Base-by-base conservation (phyloP, 2,329 filamentous ascomycete genomes). In the Penicillium oxalicum region DNA sequence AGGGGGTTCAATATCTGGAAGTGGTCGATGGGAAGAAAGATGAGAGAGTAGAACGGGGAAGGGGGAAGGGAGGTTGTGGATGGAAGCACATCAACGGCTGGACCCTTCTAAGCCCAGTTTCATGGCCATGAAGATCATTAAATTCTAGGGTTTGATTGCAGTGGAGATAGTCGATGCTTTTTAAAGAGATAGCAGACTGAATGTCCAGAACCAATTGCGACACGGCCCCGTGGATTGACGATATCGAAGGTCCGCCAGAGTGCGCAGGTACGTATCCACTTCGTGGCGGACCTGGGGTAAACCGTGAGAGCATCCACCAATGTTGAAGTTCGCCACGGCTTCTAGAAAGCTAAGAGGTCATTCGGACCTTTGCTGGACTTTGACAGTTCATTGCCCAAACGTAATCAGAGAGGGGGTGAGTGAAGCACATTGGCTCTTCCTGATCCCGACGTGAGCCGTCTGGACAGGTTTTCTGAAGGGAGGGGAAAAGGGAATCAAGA, bases 241-340 rank as follows among this genome's bases (percentile, higher is more conserved):
- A 60, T 60, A 60, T 59, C 50, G 44, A 52, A 33, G 29, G 29
- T 55, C 49, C 49, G 49, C 51, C 48, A 52, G 18, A 48, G 43
- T 55, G 54, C 55, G 53, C 57, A 59, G 57, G 57, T 60, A 60
- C 58, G 40, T 57, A 56, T 52, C 49, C 56, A 54, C 52, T 54
- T 50, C 34, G 40, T 47, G 45, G 52, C 50, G 52, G 60, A 64
- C 61, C 62, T 64, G 62, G 62, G 62, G 62, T 65, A 65, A 60
- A 49, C 43, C 35, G 35, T 36, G 50, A 38, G 18, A 44, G 47
- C 50, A 49, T 56, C 56, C 50, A 53, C 53, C 56, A 59, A 60
- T 59, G 53, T 47, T n/a, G 47, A 47, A 25, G 29, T 49, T 40
- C 42, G 27, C 39, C 36, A 41, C 32, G 42, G 48, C 55, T 60